Evolutionary conservation across 2,329 filamentous ascomycete genomes (phyloP), one percentile per base, ranked within the genome.

Genomic region (Laburnicola sp.): DNA sequence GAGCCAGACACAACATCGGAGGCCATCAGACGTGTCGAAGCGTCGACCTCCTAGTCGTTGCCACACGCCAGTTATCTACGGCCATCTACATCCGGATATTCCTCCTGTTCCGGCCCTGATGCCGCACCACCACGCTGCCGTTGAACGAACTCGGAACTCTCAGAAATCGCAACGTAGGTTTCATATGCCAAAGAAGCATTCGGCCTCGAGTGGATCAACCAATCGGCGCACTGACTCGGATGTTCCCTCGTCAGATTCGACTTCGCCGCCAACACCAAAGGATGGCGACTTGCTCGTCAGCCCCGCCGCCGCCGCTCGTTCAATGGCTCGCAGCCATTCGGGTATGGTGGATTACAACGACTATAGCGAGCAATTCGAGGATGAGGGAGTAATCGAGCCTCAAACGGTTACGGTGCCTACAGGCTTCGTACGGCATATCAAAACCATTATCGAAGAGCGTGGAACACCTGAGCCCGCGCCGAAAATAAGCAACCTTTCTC

Each of bases 241-340:
- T 10, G 64, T 69, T 4, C 73, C 74, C 10, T 78, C 75, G 1
- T 78, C 76, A 2, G 76, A 78, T 51, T 68, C 73, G 37, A 68
- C 73, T 31, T 74, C 71, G 1, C 76, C 76, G 16, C 70, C 74
- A 23, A 78, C 76, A 6, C 76, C 77, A 0, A 70, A 68, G 42
- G 70, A 75, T 52, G 58, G 64, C 10, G 65, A 59, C 11, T 64
- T 69, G 7, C 65, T 74, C 22, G 38, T 60, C n/a, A 57, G 53
- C 36, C 49, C 53, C 9, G 55, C 57, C 34, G 54, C 49, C 28
- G 60, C 48, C n/a, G n/a, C n/a, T 34, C 58, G 54, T 8, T 28
- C 54, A 10, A 32, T 60, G 46, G 63, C 72, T n/a, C 68, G 66
- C 31, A 68, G 68, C 48, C 59, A 66, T 11, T 65, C 67, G 16